Evolutionary conservation across 192 early-diverging fungal species (phyloP).

Genomic region (Radiomyces spectabilis): DNA sequence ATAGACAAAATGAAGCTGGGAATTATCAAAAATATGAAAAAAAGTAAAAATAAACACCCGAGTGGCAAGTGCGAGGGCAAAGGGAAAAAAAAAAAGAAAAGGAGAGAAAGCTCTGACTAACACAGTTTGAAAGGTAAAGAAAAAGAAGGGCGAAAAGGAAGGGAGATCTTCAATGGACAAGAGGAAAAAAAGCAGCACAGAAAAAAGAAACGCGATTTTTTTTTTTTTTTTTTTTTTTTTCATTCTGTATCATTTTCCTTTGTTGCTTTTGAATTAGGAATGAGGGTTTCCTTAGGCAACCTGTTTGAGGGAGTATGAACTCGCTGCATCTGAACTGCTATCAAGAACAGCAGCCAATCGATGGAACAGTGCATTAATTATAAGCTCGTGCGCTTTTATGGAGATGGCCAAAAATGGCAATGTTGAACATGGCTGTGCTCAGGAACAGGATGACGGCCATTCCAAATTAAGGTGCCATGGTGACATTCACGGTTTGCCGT

Average conservation of each 20-base stretch:
- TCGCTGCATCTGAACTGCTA: too few relatives aligned
- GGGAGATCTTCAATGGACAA: neutral
- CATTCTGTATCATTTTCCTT: neutral
- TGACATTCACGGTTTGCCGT: too few relatives aligned
- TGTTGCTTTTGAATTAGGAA: too few relatives aligned
- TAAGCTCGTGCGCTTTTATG: neutral
- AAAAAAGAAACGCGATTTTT: conserved; percentile 4
- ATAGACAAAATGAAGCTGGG: neutral
- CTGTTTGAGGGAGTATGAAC: too few relatives aligned
- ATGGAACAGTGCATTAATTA: neutral
- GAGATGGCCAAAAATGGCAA: neutral
- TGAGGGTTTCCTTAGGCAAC: too few relatives aligned
- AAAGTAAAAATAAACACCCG: neutral
- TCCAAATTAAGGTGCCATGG: too few relatives aligned
- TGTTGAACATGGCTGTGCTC: neutral
- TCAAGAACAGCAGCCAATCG: neutral
- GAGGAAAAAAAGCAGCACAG: conserved; percentile 1
- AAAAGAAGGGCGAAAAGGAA: conserved; percentile 2
- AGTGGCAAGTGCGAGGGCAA: neutral
- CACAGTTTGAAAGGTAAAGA: conserved; percentile 44
- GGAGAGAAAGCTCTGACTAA: too few relatives aligned
- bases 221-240: neutral
- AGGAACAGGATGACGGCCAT: too few relatives aligned
- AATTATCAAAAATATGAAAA: neutral
- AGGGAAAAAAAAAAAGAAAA: neutral